Conservation (phyloP, 2,329 filamentous ascomycete genomes). For the Xylariaceae sp. region DNA sequence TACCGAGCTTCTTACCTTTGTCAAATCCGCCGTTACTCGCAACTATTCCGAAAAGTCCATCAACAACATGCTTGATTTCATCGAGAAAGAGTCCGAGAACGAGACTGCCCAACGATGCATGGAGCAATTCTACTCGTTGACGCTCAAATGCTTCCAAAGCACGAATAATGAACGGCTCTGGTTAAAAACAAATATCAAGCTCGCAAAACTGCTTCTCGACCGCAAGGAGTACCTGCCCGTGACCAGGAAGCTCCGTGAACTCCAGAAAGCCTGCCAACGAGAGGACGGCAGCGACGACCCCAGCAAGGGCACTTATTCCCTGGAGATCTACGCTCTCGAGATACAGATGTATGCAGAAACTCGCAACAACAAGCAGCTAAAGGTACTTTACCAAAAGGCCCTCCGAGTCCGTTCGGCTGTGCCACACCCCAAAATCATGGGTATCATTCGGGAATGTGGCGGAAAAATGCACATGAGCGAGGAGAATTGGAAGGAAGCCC, state of each 20-base stretch:
- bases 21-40: slow-evolving; percentile 91
- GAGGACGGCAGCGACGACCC: slow-evolving; percentile 86
- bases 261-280: slow-evolving; percentile 82
- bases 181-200: slow-evolving; percentile 97
- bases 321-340: slow-evolving; percentile 94
- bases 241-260: slow-evolving; percentile 75
- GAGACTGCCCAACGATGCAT: slow-evolving; percentile 71
- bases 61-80: slow-evolving; percentile 98
- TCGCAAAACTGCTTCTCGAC: slow-evolving; percentile 84
- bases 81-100: slow-evolving; percentile 77
- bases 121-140: slow-evolving; percentile 92
- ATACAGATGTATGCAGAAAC: slow-evolving; percentile 99
- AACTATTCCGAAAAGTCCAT: slow-evolving; percentile 99
- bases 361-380: slow-evolving; percentile 94
- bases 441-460: slow-evolving; percentile 95
- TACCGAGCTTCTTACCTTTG: slow-evolving; percentile 89
- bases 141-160: slow-evolving; percentile 88
- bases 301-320: slow-evolving; percentile 90
- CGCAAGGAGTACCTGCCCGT: slow-evolving; percentile 80
- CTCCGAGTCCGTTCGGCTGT: slow-evolving; percentile 93
- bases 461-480: slow-evolving; percentile 99
- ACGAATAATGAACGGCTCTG: slow-evolving; percentile 96
- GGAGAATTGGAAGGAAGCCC: slow-evolving; percentile 97
- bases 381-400: slow-evolving; percentile 84
- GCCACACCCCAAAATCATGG: slow-evolving; percentile 98